phyloP scores from a whole-genome alignment of 768 basidiomycete species.

The Xerocomellus chrysenteron region DNA sequence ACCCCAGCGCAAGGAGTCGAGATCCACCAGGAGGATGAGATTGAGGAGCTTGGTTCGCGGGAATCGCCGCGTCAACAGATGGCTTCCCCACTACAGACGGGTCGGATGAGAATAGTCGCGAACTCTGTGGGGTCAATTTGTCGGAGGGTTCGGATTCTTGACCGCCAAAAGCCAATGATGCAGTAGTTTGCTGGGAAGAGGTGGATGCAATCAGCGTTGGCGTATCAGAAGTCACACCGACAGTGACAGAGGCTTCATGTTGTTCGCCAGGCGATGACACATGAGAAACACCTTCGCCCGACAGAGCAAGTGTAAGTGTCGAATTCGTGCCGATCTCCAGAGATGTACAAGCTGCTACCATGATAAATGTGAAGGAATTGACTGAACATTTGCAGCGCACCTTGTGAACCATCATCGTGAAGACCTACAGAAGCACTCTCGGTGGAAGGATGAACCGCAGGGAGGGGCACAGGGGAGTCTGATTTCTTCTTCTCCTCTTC shows the following conservation, averaged over 20 bases:
- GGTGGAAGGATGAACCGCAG: neutral
- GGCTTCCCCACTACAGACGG: constrained; percentile 15
- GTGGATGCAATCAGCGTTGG: constrained; percentile 10
- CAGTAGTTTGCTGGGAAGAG: constrained; percentile 12
- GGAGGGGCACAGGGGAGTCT: constrained; percentile 17
- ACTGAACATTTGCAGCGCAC: constrained; percentile 11
- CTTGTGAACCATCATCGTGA: constrained; percentile 16
- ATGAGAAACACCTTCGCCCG: constrained; percentile 13
- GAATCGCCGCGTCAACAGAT: constrained; percentile 42
- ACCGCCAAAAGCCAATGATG: neutral
- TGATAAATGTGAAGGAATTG: constrained; percentile 12
- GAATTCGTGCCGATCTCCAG: constrained; percentile 9
- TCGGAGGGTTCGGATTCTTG: constrained; percentile 23
- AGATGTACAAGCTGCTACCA: constrained; percentile 7
- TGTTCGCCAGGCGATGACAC: constrained; percentile 17
- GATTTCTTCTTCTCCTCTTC: constrained; percentile 55
- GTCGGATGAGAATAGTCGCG: constrained; percentile 35
- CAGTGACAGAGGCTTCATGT: neutral
- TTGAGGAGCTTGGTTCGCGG: constrained; percentile 34
- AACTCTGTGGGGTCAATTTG: constrained; percentile 26
- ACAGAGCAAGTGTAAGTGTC: neutral
- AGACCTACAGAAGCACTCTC: constrained; percentile 13
- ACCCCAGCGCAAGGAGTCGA: constrained; percentile 42
- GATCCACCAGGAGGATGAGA: constrained; percentile 42
- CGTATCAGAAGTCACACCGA: constrained; percentile 1